A percentile compares a stretch with the other conserved stretches of the same genome.
Conservation (phyloP, 129 eudicot genomes). For the Escallonia rubra region DNA sequence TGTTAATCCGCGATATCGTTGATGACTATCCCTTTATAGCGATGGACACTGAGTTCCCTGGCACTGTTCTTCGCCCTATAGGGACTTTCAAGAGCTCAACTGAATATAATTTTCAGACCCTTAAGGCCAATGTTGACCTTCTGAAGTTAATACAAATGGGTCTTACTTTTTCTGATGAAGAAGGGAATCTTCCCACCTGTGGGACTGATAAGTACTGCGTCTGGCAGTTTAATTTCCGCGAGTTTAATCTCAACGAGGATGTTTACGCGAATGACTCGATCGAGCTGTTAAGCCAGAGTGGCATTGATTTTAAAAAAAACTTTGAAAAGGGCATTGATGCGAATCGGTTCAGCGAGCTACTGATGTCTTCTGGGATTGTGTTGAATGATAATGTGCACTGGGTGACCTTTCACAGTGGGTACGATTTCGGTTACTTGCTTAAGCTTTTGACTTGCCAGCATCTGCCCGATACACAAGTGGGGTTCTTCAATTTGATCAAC, state of each 20-base stretch:
- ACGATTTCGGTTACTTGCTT: constrained; percentile 83
- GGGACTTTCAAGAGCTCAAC: constrained; percentile 64
- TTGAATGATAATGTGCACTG: constrained; percentile 74
- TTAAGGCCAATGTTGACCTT: constrained; percentile 76
- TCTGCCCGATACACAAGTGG: constrained; percentile 73
- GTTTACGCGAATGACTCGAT: constrained; percentile 77
- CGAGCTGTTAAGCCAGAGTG: constrained; percentile 74
- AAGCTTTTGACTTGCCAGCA: constrained; percentile 74
- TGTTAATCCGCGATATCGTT: constrained; percentile 58
- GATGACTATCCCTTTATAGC: constrained; percentile 71
- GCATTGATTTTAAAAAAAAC: constrained; percentile 68
- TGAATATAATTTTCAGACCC: constrained; percentile 72
- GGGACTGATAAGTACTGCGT: constrained; percentile 55
- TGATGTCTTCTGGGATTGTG: constrained; percentile 93
- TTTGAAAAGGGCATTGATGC: constrained; percentile 77
- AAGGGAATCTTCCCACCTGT: constrained; percentile 65
- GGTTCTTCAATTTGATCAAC: constrained; percentile 61
- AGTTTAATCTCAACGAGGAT: constrained; percentile 77
- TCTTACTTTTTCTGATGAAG: constrained; percentile 66
- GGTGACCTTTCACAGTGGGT: constrained; percentile 89
- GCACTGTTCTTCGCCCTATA: constrained; percentile 70
- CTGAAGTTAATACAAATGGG: constrained; percentile 85
- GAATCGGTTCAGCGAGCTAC: constrained; percentile 62
- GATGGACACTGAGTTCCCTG: constrained; percentile 92
- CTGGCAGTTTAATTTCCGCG: constrained; percentile 92